phyloP scores from a whole-genome alignment of 352 stramenopile genomes.

The Globisporangium echinulatum region DNA sequence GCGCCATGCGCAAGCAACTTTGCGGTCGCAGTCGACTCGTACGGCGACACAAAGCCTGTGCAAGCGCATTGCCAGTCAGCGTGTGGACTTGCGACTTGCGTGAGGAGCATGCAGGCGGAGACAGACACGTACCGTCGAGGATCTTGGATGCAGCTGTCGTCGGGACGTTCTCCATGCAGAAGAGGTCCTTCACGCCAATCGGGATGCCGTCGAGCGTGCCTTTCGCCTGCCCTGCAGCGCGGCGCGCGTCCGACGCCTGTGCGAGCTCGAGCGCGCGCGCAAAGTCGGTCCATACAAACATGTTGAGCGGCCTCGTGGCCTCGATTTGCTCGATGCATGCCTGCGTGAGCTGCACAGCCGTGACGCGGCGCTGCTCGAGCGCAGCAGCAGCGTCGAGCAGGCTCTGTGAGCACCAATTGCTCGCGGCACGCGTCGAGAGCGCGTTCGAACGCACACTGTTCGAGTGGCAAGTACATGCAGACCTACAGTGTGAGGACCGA shows the following conservation, averaged over 20 bases:
- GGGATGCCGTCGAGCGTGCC: slow-evolving; percentile 93
- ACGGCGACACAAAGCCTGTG: slow-evolving; percentile 82
- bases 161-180: slow-evolving; percentile 87
- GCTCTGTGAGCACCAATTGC: slow-evolving; percentile 58
- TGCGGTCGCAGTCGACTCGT: slow-evolving; percentile 82
- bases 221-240: slow-evolving; percentile 26
- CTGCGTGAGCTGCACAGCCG: slow-evolving; percentile 55
- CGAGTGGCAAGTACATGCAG: not conserved
- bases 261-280: slow-evolving; percentile 65
- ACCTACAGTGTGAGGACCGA: no score
- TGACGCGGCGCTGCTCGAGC: slow-evolving; percentile 38
- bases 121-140: slow-evolving; percentile 36
- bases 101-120: not conserved
- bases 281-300: slow-evolving; percentile 75
- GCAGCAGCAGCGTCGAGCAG: slow-evolving; percentile 47
- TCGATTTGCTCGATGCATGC: slow-evolving; percentile 75
- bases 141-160: slow-evolving; percentile 90
- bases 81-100: not conserved
- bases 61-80: no score
- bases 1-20: slow-evolving; percentile 87
- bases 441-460: slow-evolving; percentile 4
- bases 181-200: slow-evolving; percentile 95
- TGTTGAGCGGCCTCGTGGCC: slow-evolving; percentile 60
- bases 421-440: slow-evolving; percentile 17
- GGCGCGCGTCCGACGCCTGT: slow-evolving; percentile 69